A percentile compares a stretch with the other conserved stretches of the same genome.
Conservation (phyloP, 345 rosid species). For the Ricinus communis region DNA sequence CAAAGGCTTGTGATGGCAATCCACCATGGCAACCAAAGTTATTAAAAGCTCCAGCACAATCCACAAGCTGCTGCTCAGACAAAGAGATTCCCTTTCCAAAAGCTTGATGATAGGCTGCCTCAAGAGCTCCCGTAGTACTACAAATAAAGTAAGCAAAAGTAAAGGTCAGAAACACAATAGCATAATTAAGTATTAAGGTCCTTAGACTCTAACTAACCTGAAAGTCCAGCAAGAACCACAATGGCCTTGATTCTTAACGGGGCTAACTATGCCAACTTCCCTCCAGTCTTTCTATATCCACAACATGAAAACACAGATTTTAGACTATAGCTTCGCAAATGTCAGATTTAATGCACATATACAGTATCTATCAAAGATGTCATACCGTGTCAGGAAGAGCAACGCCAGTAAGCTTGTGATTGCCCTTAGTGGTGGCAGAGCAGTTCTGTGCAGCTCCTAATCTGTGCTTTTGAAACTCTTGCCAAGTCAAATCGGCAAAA, state of each 20-base stretch:
- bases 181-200: not conserved
- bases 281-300: constrained; percentile 90
- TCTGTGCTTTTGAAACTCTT: constrained; percentile 76
- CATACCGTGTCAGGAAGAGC: constrained; percentile 59
- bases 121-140: constrained; percentile 98
- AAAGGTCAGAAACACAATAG: not conserved
- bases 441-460: constrained; percentile 97
- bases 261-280: constrained; percentile 75
- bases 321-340: no score
- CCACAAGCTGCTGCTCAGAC: constrained; percentile 98
- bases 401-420: constrained; percentile 62
- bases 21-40: constrained; percentile 94
- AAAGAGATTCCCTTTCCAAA: constrained; percentile 75
- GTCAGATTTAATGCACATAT: no score
- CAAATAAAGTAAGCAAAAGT: constrained; percentile 14
- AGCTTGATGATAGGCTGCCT: constrained; percentile 97
- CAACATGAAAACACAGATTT: not conserved
- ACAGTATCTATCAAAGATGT: not conserved
- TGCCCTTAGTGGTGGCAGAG: constrained; percentile 85
- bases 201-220: constrained; percentile 49
- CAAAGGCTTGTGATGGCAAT: constrained; percentile 96
- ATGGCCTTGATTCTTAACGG: constrained; percentile 82
- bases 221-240: constrained; percentile 99
- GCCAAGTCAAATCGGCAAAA: constrained; percentile 93
- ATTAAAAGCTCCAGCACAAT: constrained; percentile 87